Evolutionary conservation across 129 eudicot genomes (phyloP), one percentile per base, ranked within the genome.

Genomic region (Tanacetum coccineum): DNA sequence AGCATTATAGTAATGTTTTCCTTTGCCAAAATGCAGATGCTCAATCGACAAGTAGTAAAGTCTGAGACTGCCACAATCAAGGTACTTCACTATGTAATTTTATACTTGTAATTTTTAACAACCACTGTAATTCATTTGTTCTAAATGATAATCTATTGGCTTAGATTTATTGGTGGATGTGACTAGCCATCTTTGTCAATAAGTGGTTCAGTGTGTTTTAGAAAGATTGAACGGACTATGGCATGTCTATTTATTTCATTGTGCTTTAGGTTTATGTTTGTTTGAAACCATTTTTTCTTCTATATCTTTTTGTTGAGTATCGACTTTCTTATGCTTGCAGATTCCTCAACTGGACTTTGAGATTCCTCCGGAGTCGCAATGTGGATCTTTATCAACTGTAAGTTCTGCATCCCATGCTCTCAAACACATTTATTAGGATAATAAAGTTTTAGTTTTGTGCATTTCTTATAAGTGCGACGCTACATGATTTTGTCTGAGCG

Each of bases 291-390:
- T 25, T 6, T 47, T 47, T 13, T 9, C 49, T 39, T 62, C 9
- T 50, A 66, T 0, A 30, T 4, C 7, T 30, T 30, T 30, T 30
- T 30, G 5, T 30, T 1, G 7, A 30, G 36, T 30, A 4, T 36
- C 6, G 40, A 36, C 40, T 36, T 36, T 32, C 32, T 61, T 26
- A 3, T 66, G 50, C 56, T 8, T 71, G 81, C 81, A 89, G 96
- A 78, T 89, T 36, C 96, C 95, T 58, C 95, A 89, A 74, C 80
- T 89, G 74, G 96, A 89, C 57, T 89, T 89, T 46, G 96, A 89
- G 88, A 89, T 89, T 44, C 96, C 96, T 28, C 96, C 96, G 0
- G 96, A 89, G 76, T 84, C 96, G 66, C 96, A 89, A 81, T 84
- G 95, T 73, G 96, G 96, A 30, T 83, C 95, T 52, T 49, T 89